Evolutionary conservation across 163 green algal genomes (phyloP).

Genomic region (Coccomyxa subellipsoidea): DNA sequence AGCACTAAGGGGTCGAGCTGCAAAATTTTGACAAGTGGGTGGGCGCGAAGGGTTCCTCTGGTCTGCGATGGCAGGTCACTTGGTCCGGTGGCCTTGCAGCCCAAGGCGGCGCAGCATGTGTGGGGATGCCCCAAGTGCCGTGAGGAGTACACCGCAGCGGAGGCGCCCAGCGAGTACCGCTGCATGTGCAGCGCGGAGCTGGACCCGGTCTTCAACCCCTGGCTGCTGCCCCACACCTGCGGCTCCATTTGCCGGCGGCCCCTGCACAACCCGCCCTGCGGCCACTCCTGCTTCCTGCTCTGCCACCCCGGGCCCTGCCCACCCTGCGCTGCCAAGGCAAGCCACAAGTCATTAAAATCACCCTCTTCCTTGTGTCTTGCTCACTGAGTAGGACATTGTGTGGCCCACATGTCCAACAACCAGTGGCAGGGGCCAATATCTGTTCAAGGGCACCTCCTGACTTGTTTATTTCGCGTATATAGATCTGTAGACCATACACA

Average conservation of each 20-base stretch:
- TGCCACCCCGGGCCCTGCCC: slow-evolving; percentile 86
- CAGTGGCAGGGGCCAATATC: too few species aligned
- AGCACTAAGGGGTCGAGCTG: too few species aligned
- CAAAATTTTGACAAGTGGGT: too few species aligned
- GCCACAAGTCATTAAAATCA: not conserved
- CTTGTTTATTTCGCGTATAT: too few species aligned
- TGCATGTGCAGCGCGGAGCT: slow-evolving; percentile 81
- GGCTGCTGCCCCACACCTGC: slow-evolving; percentile 72
- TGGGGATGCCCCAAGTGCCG: slow-evolving; percentile 88
- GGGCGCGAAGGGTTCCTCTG: too few species aligned
- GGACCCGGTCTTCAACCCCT: slow-evolving; percentile 64
- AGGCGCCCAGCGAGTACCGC: slow-evolving; percentile 63
- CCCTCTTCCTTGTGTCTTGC: not conserved
- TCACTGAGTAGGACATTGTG: too few species aligned
- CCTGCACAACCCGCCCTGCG: slow-evolving; percentile 48
- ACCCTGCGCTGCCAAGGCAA: slow-evolving; percentile 65
- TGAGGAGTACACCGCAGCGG: slow-evolving; percentile 41
- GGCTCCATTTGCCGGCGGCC: slow-evolving; percentile 59
- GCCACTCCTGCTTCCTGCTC: slow-evolving; percentile 78
- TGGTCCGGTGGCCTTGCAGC: not conserved
- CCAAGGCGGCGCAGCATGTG: not conserved
- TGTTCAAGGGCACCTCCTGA: too few species aligned
- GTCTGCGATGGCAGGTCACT: not conserved
- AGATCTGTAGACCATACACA: not conserved
- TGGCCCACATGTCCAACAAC: too few species aligned